phyloP scores from a whole-genome alignment of 805 yeast species.

The Lipomyces oligophaga region DNA sequence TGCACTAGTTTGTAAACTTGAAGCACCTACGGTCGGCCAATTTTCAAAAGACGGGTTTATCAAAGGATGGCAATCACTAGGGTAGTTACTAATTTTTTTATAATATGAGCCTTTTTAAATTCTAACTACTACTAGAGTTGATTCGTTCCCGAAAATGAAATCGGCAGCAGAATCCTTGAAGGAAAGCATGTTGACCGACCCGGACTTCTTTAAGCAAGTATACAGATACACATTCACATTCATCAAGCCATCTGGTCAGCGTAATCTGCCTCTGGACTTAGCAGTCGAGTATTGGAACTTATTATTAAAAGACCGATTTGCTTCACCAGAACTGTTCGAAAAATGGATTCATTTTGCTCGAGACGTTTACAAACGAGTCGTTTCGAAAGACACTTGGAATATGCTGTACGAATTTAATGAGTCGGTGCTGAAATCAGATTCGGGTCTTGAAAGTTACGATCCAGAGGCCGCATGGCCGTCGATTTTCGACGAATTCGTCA shows the following conservation, averaged over 20 bases:
- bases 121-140: slow-evolving; percentile 22
- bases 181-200: slow-evolving; percentile 38
- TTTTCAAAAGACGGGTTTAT: slow-evolving; percentile 52
- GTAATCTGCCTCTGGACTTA: slow-evolving; percentile 53
- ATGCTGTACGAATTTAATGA: slow-evolving; percentile 68
- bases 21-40: slow-evolving; percentile 62
- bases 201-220: slow-evolving; percentile 49
- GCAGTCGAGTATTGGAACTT: slow-evolving; percentile 78
- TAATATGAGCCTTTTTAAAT: too few species aligned
- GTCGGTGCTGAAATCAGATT: slow-evolving; percentile 42
- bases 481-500: slow-evolving; percentile 78
- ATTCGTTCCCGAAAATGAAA: slow-evolving; percentile 48
- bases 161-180: slow-evolving; percentile 38
- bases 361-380: slow-evolving; percentile 43
- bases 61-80: slow-evolving; percentile 51
- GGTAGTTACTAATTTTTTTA: slow-evolving; percentile 9
- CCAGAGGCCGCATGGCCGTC: slow-evolving; percentile 92
- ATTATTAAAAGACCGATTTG: slow-evolving; percentile 47
- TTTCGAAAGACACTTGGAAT: slow-evolving; percentile 78
- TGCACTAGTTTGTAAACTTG: slow-evolving; percentile 64
- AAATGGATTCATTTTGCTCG: slow-evolving; percentile 58
- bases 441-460: slow-evolving; percentile 62
- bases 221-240: slow-evolving; percentile 71
- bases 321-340: slow-evolving; percentile 23
- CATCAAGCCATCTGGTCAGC: slow-evolving; percentile 57